Evolutionary conservation across 2,329 filamentous ascomycete genomes (phyloP).

Genomic region (Pestalotiopsis sp.): DNA sequence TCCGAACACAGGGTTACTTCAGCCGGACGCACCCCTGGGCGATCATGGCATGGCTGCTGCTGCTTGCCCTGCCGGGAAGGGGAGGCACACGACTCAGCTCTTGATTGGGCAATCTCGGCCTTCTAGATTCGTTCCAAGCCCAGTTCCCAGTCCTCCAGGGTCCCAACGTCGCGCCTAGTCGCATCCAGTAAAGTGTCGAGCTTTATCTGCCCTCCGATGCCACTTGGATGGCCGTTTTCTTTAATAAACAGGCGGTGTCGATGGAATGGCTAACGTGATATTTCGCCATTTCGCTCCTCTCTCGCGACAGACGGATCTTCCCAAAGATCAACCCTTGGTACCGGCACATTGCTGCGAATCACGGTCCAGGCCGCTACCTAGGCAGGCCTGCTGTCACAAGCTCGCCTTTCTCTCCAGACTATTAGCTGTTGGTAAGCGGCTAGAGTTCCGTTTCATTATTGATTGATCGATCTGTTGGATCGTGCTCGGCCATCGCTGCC

Average conservation of each 20-base stretch:
- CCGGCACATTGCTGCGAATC: not conserved
- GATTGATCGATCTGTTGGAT: not conserved
- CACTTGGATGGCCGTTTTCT: not conserved
- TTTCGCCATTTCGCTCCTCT: conserved; percentile 15
- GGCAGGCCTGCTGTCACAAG: not conserved
- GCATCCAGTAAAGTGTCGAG: conserved; percentile 6
- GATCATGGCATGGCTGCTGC: not conserved
- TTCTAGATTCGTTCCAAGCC: conserved; percentile 12
- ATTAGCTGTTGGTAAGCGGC: conserved; percentile 12
- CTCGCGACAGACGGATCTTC: conserved; percentile 12
- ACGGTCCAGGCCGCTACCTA: not conserved
- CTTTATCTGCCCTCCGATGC: conserved; percentile 8
- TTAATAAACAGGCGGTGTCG: conserved; percentile 15
- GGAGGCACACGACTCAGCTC: not conserved
- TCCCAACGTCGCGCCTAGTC: conserved; percentile 1
- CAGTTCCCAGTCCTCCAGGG: conserved; percentile 1
- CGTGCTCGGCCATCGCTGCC: not conserved
- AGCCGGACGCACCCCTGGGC: not conserved
- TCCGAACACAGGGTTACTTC: conserved; percentile 5
- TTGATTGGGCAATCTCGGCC: conserved; percentile 10
- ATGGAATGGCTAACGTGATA: conserved; percentile 16
- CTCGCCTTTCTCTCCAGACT: not conserved
- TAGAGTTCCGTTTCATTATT: conserved; percentile 1
- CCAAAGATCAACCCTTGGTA: not conserved
- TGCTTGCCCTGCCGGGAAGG: conserved; percentile 1